Evolutionary conservation across 768 basidiomycete species (phyloP).

Genomic region (Boletus speciosus): DNA sequence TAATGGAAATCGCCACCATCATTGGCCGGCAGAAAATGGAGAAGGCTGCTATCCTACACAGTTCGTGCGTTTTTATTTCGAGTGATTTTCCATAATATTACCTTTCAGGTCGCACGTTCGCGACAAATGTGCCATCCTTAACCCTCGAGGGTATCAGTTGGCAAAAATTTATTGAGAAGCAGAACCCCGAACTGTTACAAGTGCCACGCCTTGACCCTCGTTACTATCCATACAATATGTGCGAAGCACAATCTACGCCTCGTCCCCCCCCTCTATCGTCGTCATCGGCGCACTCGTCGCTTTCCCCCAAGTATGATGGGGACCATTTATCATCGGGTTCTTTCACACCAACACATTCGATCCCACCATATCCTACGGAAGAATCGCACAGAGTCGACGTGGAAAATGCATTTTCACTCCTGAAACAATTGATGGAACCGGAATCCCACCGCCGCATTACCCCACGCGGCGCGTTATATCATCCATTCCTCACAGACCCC

Average conservation of each 20-base stretch:
- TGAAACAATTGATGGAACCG: conserved; percentile 69
- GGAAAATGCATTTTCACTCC: conserved; percentile 68
- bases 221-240: conserved; percentile 50
- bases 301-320: conserved; percentile 15
- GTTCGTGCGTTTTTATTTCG: conserved; percentile 43
- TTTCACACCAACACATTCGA: conserved; percentile 14
- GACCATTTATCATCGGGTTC: conserved; percentile 22
- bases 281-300: conserved; percentile 32
- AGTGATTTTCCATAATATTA: conserved; percentile 2
- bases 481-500: conserved; percentile 65
- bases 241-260: conserved; percentile 25
- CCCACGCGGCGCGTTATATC: conserved; percentile 70
- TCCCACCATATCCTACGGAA: conserved; percentile 25
- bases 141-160: conserved; percentile 64
- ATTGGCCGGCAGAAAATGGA: conserved; percentile 84
- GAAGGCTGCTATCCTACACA: conserved; percentile 80
- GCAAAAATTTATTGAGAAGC: conserved; percentile 67
- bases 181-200: conserved; percentile 68
- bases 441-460: conserved; percentile 77
- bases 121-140: conserved; percentile 85
- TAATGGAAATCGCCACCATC: conserved; percentile 91
- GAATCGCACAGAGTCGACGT: conserved; percentile 52
- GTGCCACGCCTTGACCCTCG: conserved; percentile 48
- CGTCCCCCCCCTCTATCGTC: conserved; percentile 30
- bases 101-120: conserved; percentile 74